Percentiles rank a stretch among this genome's conserved stretches.
Conservation (phyloP, 345 rosid genomes). For the Citrus reticulata region DNA sequence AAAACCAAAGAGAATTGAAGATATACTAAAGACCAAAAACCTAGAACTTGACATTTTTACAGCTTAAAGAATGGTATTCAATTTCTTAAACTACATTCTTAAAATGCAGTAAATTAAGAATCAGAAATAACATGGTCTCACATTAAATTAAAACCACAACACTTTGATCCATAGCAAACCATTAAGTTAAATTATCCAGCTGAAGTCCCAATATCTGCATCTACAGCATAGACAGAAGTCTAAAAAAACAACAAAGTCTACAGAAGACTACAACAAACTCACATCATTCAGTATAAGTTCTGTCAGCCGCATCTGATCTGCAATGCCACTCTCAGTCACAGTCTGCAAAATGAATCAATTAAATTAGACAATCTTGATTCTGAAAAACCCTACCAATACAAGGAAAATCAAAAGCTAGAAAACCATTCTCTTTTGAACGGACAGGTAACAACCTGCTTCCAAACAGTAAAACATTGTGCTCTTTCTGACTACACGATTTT, state of each 20-base stretch:
- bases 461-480: not conserved
- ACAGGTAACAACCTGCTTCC: not conserved
- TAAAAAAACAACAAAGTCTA: not conserved
- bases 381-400: not conserved
- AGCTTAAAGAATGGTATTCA: not conserved
- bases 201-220: not conserved
- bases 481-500: not conserved
- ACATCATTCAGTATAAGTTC: conserved; percentile 81
- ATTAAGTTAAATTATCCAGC: not conserved
- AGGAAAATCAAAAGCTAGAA: not conserved
- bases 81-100: not conserved
- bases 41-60: not conserved
- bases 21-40: not conserved
- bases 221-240: not conserved
- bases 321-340: conserved; percentile 80
- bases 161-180: not conserved
- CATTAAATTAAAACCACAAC: not conserved
- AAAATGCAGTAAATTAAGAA: not conserved
- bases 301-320: conserved; percentile 85
- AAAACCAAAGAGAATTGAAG: not conserved
- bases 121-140: not conserved
- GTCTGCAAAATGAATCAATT: conserved; percentile 45
- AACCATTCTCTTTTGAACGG: not conserved
- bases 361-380: not conserved
- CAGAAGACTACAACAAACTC: conserved; percentile 27